Evolutionary conservation across 2,329 filamentous ascomycete species (phyloP), one percentile per base, ranked within the genome.

Genomic region (Elsinoe arachidis): DNA sequence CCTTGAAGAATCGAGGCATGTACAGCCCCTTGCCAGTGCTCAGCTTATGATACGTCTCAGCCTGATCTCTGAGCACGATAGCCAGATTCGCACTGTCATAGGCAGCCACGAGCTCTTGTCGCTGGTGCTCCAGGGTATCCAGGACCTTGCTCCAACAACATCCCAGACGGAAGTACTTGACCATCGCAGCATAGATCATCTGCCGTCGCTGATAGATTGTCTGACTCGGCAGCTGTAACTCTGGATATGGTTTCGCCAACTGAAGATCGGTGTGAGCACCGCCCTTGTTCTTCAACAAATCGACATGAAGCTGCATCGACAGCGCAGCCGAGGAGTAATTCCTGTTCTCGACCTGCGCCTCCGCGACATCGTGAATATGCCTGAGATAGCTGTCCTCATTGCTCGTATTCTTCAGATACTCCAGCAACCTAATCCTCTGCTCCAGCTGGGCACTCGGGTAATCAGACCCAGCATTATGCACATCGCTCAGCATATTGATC

Each of bases 351-450:
- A 81, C 80, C 69, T 97, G 92, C 11, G 93, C 76, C 38, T 83
- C 76, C 2, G 90, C 88, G 17, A 97, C 79, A 70, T 96, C 90
- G 68, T 97, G 92, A 12, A 97, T 91, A 66, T 97, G 96, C 62
- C 90, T 86, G 62, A 96, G 87, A 70, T 96, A 97, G 58, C 96
- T 96, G 66, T 96, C 91, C 69, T 96, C 90, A 67, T 95, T 95
- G 63, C 95, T 88, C 86, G 96, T 95, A 68, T 96, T 90, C 63
- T 90, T 87, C 64, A 97, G 80, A 72, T 96, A 97, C 64, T 96
- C 90, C 91, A 97, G 96, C 23, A 97, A 76, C 57, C 89, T 84
- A 54, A 97, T 75, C 0, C 90, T 89, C 70, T 96, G 90, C 71
- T 96, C 88, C 62, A 95, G 87, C 60, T 88, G 83, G 6, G 87